Base-by-base conservation (phyloP, 129 eudicot species). In the Erigeron canadensis region DNA sequence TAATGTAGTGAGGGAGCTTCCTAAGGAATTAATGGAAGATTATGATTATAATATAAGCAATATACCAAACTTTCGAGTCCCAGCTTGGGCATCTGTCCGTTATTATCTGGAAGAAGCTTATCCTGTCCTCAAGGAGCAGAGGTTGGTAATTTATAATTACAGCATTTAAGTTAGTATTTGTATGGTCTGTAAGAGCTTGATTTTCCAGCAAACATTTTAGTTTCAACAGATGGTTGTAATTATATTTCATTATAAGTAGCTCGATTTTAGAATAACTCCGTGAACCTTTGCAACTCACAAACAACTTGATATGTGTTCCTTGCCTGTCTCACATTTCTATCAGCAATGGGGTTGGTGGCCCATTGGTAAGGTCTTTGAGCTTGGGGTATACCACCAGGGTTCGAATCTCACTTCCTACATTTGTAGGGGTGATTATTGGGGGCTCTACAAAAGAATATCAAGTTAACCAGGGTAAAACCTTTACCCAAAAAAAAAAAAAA, bases 61-160 rank as follows among this genome's bases (percentile, higher is more conserved):
- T 62, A 75, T 89, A 48, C 87, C 81, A 73, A 82, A 38, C 66
- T 66, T 77, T 39, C 81, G 85, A 64, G 88, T 93, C 69, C 88
- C 81, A 54, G 98, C 98, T 55, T 93, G 98, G 98, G 85, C 98
- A 42, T 65, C 96, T 46, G 77, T 87, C 73, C 64, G 76, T 58
- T 89, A 83, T 74, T 93, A 93, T 81, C 50, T 78, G 70, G 80
- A 87, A 48, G 87, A 75, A 78, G 91, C 89, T 80, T 84, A 83
- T 84, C 98, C 96, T 23, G 81, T 81, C 77, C 75, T 93, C 78
- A 77, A 54, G 62, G 81, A 83, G 40, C 82, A 80, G 51, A 83
- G 90, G 98, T 93, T 63, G 17, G 89, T 76, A 13, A 34, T 71
- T 18, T 44, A 56, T 6, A 46, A 61, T 47, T 73, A n/a, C 4